Conservation (phyloP, 768 basidiomycete species). For the Wakefieldia striispora region DNA sequence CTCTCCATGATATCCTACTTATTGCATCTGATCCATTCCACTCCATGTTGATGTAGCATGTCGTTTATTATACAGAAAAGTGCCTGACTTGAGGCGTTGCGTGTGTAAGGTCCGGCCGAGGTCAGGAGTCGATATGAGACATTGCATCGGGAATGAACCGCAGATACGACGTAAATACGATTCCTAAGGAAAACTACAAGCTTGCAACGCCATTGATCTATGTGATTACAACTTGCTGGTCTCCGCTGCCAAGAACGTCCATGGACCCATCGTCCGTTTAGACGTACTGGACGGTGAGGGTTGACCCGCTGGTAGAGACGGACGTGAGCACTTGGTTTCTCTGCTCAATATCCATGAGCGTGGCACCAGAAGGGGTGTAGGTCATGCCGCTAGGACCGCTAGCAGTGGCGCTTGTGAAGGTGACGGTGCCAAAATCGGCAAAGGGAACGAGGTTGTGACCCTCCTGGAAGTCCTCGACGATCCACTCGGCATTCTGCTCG, state of each 20-base stretch:
- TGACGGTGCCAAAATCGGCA: conserved; percentile 20
- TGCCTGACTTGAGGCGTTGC: not conserved
- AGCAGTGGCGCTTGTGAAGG: conserved; percentile 13
- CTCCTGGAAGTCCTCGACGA: conserved; percentile 20
- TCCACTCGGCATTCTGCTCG: conserved; percentile 21
- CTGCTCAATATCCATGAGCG: conserved; percentile 13
- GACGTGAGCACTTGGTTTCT: conserved; percentile 8
- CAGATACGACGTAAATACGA: not conserved
- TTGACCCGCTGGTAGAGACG: not conserved
- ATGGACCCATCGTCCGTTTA: not conserved
- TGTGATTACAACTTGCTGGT: not conserved
- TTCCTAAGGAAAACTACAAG: not conserved
- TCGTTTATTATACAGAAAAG: not conserved
- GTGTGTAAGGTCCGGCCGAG: too few species aligned
- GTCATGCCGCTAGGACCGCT: not conserved
- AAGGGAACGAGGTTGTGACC: conserved; percentile 3
- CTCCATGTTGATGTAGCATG: conserved; percentile 2
- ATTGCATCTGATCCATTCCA: not conserved
- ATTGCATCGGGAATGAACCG: not conserved
- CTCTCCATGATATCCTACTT: not conserved
- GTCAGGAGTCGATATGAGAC: too few species aligned
- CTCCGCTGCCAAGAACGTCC: not conserved
- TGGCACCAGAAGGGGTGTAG: conserved; percentile 11
- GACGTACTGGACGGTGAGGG: conserved; percentile 6
- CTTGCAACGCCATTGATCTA: not conserved